A percentile compares a stretch with the other conserved stretches of the same genome.
These are phyloP conservation scores for Cytauxzoon felis DNA, from an alignment of 169 alveolate genomes.

Conservation along the genomic window DNA sequence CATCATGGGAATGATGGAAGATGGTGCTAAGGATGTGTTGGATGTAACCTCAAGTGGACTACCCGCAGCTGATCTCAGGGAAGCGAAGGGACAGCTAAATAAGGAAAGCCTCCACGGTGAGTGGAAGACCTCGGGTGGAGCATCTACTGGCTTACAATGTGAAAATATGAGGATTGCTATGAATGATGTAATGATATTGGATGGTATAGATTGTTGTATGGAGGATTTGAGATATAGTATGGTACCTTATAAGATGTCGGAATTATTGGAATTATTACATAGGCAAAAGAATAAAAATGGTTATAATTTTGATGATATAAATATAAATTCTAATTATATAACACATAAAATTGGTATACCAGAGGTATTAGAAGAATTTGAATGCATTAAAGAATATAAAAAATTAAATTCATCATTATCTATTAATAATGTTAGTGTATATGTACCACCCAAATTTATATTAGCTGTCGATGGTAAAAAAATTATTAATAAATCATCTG, in stretches of 20 bases:
- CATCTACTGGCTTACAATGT: too few relatives aligned
- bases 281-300: neutral
- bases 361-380: constrained; percentile 60
- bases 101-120: too few relatives aligned
- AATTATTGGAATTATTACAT: constrained; percentile 3
- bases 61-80: too few relatives aligned
- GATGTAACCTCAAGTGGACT: too few relatives aligned
- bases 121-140: too few relatives aligned
- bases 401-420: constrained; percentile 68
- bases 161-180: too few relatives aligned
- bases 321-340: constrained; percentile 11
- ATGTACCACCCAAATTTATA: constrained; percentile 78
- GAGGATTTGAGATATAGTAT: neutral
- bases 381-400: constrained; percentile 65
- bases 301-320: neutral
- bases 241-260: constrained; percentile 16
- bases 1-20: too few relatives aligned
- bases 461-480: constrained; percentile 77
- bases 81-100: too few relatives aligned
- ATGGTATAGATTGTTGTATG: neutral
- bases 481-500: constrained; percentile 39
- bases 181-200: neutral
- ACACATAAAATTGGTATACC: constrained; percentile 70
- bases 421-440: constrained; percentile 68
- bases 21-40: too few relatives aligned